Conservation (phyloP, 2,329 filamentous ascomycete species). For the Pseudopithomyces chartarum region DNA sequence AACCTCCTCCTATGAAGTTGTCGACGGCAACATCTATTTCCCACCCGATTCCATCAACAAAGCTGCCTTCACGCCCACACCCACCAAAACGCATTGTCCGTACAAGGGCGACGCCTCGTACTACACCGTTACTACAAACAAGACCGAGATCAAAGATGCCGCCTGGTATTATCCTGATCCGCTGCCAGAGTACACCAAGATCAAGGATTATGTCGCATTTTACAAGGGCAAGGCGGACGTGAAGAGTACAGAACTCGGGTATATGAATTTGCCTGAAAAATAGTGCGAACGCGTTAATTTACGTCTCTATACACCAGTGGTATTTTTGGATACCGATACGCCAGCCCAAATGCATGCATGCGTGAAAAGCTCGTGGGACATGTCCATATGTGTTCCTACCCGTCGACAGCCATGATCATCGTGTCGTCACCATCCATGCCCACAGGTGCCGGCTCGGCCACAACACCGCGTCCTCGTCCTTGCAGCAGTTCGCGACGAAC, state of each 20-base stretch:
- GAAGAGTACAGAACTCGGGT: neutral
- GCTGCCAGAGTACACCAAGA: conserved; percentile 54
- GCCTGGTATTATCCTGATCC: conserved; percentile 65
- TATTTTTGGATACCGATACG: conserved; percentile 3
- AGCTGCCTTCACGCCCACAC: conserved; percentile 51
- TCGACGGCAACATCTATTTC: conserved; percentile 63
- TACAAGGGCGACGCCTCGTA: conserved; percentile 65
- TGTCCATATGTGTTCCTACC: neutral
- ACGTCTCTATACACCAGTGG: neutral
- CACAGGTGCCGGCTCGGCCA: conserved; percentile 63
- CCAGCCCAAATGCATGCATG: conserved; percentile 1
- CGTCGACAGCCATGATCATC: conserved; percentile 67
- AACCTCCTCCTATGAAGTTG: conserved; percentile 57
- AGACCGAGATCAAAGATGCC: conserved; percentile 56
- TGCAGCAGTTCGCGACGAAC: conserved; percentile 86
- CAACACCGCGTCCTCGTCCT: conserved; percentile 81
- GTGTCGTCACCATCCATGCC: conserved; percentile 83
- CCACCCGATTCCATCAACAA: conserved; percentile 48
- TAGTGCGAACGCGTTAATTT: neutral
- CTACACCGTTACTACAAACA: conserved; percentile 59
- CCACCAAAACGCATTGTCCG: conserved; percentile 56
- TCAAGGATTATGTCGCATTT: conserved; percentile 63
- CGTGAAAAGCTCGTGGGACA: neutral
- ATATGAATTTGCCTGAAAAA: neutral
- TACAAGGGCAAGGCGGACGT: conserved; percentile 52